Conservation (phyloP, 306 rosid species). For the Pyrus betulifolia region DNA sequence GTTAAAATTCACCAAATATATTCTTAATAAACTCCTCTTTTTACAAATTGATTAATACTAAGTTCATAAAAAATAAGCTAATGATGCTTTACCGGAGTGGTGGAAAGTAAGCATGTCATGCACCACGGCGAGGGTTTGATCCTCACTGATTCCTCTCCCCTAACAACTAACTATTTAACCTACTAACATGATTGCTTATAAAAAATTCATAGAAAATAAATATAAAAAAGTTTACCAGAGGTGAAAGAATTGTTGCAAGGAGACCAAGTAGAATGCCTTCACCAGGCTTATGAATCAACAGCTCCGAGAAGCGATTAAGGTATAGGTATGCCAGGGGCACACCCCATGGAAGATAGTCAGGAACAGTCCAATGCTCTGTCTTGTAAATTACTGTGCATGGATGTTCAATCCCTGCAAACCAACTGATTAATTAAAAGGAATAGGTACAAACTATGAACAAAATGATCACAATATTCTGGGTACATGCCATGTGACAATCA, state of each 20-base stretch:
- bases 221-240: conserved; percentile 31
- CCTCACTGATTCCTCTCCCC: too few species aligned
- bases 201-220: background rate
- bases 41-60: background rate
- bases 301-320: conserved; percentile 57
- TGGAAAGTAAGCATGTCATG: too few species aligned
- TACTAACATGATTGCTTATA: too few species aligned
- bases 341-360: conserved; percentile 71
- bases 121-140: too few species aligned
- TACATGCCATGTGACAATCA: background rate
- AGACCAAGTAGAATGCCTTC: conserved; percentile 42
- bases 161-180: too few species aligned
- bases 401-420: conserved; percentile 32
- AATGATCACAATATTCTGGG: background rate
- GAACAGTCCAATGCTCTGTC: conserved; percentile 48
- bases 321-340: conserved; percentile 42
- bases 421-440: background rate
- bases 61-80: background rate
- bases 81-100: too few species aligned
- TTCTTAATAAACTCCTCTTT: background rate
- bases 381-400: conserved; percentile 60
- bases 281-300: conserved; percentile 62
- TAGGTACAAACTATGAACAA: background rate
- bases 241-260: conserved; percentile 50
- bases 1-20: background rate